These are phyloP conservation scores for Ophiosphaerella narmari DNA, from an alignment of 2,329 filamentous ascomycete species.

Conservation along the genomic window DNA sequence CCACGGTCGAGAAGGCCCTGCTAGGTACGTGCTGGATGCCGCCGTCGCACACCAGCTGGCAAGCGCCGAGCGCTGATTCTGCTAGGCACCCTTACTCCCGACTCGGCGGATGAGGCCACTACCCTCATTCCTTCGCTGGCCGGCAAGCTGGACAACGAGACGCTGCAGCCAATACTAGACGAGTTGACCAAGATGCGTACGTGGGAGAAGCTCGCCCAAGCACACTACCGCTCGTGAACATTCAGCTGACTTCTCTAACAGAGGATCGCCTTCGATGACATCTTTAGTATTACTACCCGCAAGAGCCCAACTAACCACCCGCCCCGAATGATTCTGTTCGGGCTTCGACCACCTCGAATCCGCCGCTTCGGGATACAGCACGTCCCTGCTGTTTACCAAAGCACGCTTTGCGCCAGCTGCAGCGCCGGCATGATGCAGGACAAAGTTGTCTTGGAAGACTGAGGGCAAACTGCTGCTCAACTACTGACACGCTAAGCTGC, in stretches of 20 bases:
- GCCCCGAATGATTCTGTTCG: too few species aligned
- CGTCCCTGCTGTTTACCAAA: too few species aligned
- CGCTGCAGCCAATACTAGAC: slow-evolving; percentile 84
- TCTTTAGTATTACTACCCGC: slow-evolving; percentile 1
- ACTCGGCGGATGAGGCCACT: slow-evolving; percentile 92
- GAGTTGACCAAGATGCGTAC: slow-evolving; percentile 82
- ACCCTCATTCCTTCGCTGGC: slow-evolving; percentile 87
- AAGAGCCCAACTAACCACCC: not conserved
- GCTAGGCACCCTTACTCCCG: slow-evolving; percentile 86
- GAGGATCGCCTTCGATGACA: slow-evolving; percentile 32
- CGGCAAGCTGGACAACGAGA: slow-evolving; percentile 88
- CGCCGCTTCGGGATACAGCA: too few species aligned
- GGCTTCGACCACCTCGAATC: too few species aligned
- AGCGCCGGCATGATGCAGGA: too few species aligned
- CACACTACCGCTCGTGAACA: not conserved
- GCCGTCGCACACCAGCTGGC: not conserved
- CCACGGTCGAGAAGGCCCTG: slow-evolving; percentile 92
- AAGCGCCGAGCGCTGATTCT: slow-evolving; percentile 16
- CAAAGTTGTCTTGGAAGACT: too few species aligned
- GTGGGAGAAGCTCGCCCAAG: slow-evolving; percentile 11
- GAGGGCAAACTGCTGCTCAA: too few species aligned
- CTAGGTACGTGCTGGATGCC: slow-evolving; percentile 65
- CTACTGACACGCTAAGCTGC: too few species aligned
- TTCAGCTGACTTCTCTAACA: slow-evolving; percentile 26
- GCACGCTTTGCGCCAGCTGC: too few species aligned